Evolutionary conservation across 768 basidiomycete species (phyloP).

Genomic region (Russula sp.): DNA sequence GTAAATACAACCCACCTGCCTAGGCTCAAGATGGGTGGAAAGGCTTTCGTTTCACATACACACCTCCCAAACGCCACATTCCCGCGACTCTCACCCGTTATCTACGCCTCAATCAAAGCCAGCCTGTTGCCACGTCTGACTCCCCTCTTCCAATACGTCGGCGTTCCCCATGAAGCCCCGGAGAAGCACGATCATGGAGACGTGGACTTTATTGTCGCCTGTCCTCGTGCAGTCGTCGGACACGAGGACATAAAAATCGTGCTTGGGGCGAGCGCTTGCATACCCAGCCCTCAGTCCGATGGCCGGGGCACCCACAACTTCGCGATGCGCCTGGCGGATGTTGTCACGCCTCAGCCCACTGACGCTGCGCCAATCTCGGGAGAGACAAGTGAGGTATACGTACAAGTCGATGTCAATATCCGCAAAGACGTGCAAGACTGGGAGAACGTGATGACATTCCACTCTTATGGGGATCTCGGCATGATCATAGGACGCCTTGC

Average conservation of each 20-base stretch:
- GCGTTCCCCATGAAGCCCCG: conserved; percentile 55
- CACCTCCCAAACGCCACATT: conserved; percentile 39
- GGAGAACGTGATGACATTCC: conserved; percentile 46
- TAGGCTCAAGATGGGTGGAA: conserved; percentile 52
- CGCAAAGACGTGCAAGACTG: conserved; percentile 44
- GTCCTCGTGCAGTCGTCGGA: conserved; percentile 29
- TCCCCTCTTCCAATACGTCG: conserved; percentile 43
- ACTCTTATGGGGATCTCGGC: conserved; percentile 64
- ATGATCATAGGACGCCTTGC: conserved; percentile 59
- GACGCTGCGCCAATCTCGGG: conserved; percentile 18
- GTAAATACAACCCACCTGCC: not conserved
- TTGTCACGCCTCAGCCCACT: conserved; percentile 33
- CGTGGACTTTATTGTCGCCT: conserved; percentile 56
- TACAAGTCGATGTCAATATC: conserved; percentile 59
- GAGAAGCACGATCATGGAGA: conserved; percentile 63
- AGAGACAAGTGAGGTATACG: conserved; percentile 24
- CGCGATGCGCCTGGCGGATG: conserved; percentile 39
- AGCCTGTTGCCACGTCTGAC: conserved; percentile 36
- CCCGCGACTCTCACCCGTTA: conserved; percentile 51
- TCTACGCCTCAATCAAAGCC: conserved; percentile 47
- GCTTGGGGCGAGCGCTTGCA: conserved; percentile 36
- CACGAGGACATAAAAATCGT: conserved; percentile 27
- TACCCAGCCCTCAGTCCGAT: conserved; percentile 38
- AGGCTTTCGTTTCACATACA: conserved; percentile 46
- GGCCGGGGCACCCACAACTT: conserved; percentile 58